Percentiles rank a stretch among this genome's conserved stretches.
Conservation (phyloP, 2,329 filamentous ascomycete species). For the Xylaria sp. region DNA sequence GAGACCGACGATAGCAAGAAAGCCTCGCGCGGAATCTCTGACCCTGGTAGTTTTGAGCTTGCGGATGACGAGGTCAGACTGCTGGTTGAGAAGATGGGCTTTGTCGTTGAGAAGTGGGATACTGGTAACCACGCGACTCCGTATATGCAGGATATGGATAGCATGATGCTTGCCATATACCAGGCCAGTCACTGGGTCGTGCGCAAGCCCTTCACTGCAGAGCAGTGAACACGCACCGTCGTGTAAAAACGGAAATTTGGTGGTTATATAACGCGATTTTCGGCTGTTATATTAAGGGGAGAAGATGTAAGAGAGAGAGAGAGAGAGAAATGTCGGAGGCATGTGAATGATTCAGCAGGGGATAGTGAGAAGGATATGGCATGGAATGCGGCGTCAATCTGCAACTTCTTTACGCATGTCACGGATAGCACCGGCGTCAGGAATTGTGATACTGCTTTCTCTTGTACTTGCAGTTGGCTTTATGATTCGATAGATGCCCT, state of each 20-base stretch:
- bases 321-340: background rate
- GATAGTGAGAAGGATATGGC: background rate
- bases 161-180: slow-evolving; percentile 84
- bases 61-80: slow-evolving; percentile 80
- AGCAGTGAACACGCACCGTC: too few relatives aligned
- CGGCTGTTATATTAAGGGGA: background rate
- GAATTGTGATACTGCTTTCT: background rate
- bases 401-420: slow-evolving; percentile 3
- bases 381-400: background rate
- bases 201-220: slow-evolving; percentile 52
- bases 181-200: slow-evolving; percentile 80
- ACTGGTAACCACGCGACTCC: slow-evolving; percentile 57
- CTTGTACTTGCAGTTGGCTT: too few relatives aligned
- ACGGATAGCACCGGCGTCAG: background rate
- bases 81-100: slow-evolving; percentile 70
- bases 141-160: slow-evolving; percentile 79
- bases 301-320: background rate
- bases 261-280: background rate
- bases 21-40: slow-evolving; percentile 65
- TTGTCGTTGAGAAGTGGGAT: slow-evolving; percentile 62
- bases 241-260: too few relatives aligned
- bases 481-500: too few relatives aligned
- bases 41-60: slow-evolving; percentile 86
- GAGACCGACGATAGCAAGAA: slow-evolving; percentile 40
- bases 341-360: background rate